Base-by-base conservation (phyloP, 1,284 basidiomycete genomes). In the Takashimella koratensis region DNA sequence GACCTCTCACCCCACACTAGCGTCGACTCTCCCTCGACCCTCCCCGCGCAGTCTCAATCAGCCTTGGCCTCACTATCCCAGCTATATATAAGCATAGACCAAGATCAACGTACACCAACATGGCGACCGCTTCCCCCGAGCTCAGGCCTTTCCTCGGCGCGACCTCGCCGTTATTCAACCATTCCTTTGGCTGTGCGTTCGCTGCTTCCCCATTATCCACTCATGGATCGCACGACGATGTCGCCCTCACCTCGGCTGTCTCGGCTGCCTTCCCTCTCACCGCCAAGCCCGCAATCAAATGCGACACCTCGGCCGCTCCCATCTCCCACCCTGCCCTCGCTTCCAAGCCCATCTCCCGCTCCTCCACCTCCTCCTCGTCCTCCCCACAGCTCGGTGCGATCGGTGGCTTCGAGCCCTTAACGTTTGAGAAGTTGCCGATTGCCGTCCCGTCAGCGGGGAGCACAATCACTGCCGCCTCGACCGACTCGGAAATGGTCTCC, bases 401-500 rank as follows among this genome's bases (percentile, higher is more conserved):
- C 23, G 47, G 20, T 24, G 48, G 45, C 25, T 30, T 51, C 26
- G 51, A 55, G 25, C 59, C 59, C 3, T 48, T 60, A 19, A 30
- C 53, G n/a, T 60, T 60, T 22, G 43, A 48, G 30, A 60, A 60
- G 49, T 43, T 57, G 16, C 47, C 59, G 8, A 36, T 36, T 16
- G 30, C 30, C 19, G 27, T 60, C 40, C 42, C 48, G 19, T 48
- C 47, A 10, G 51, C 10, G 8, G 30, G 30, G 10, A 36, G 16
- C 30, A 36, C 30, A 16, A 16, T 16, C 16, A 36, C 30, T 16
- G 30, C 30, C 30, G 30, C 30, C 16, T 47, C 51, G 21, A 57
- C 58, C 41, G 58, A 60, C 53, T 51, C 47, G 41, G 55, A 60
- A 42, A 45, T 24, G 43, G 36, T 42, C n/a, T 48, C 42, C 21